A percentile compares a stretch with the other conserved stretches of the same genome.
phyloP scores from a whole-genome alignment of 2,329 filamentous ascomycete species.

The Onygena corvina region DNA sequence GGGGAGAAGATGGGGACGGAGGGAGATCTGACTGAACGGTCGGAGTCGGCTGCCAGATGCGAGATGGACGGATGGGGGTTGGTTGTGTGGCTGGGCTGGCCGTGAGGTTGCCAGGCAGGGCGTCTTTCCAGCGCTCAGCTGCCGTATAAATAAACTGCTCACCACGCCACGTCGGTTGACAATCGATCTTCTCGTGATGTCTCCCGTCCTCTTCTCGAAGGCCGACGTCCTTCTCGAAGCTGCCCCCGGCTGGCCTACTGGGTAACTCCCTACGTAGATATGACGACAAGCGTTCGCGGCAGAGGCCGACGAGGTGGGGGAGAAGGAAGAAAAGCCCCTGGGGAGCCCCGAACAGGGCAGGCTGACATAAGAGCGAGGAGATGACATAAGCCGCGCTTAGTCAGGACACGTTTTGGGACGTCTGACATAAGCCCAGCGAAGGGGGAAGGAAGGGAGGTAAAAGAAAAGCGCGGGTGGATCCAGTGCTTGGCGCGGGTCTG shows the following conservation, averaged over 20 bases:
- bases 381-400: not conserved
- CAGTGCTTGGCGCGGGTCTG: not conserved
- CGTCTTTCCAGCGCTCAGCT: no score
- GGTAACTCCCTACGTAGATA: no score
- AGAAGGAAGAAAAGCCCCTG: not conserved
- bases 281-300: no score
- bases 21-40: conserved; percentile 1
- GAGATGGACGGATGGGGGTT: not conserved
- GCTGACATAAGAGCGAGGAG: not conserved
- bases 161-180: no score
- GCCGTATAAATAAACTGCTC: no score
- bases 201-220: no score
- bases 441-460: not conserved
- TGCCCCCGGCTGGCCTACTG: no score
- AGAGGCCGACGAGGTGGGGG: not conserved
- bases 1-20: not conserved
- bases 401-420: not conserved
- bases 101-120: no score
- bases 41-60: conserved; percentile 1
- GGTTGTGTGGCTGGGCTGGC: not conserved
- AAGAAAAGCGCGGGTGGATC: conserved; percentile 1
- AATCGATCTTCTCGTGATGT: no score
- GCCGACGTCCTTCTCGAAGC: no score
- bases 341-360: not conserved
- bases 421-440: not conserved